Conservation (phyloP, 2,329 filamentous ascomycete species). For the Bipolaris sorokiniana region DNA sequence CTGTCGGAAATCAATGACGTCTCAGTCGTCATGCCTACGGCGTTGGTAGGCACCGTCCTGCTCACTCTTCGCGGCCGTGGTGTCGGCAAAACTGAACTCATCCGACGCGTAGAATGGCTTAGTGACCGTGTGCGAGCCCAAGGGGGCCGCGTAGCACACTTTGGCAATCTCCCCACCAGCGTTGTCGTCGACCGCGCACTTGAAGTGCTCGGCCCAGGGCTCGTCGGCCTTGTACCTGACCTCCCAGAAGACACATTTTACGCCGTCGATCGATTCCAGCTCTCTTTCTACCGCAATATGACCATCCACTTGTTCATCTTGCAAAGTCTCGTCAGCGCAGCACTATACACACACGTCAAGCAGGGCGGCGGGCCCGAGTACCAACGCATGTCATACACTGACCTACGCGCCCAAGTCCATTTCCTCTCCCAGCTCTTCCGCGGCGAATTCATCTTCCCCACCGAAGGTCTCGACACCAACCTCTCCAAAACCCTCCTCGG, state of each 20-base stretch:
- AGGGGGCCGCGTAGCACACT: slow-evolving; percentile 91
- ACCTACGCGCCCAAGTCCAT: slow-evolving; percentile 77
- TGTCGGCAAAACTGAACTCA: slow-evolving; percentile 84
- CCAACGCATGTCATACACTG: slow-evolving; percentile 77
- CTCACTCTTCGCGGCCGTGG: slow-evolving; percentile 90
- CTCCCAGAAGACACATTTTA: slow-evolving; percentile 92
- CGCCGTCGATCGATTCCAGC: slow-evolving; percentile 90
- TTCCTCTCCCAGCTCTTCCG: slow-evolving; percentile 93
- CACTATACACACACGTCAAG: slow-evolving; percentile 91
- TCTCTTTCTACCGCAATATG: slow-evolving; percentile 99
- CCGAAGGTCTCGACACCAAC: slow-evolving; percentile 80
- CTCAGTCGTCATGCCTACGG: slow-evolving; percentile 97
- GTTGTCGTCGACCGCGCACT: slow-evolving; percentile 87
- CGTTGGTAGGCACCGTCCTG: slow-evolving; percentile 90
- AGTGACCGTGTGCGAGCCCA: slow-evolving; percentile 80
- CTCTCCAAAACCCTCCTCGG: slow-evolving; percentile 78
- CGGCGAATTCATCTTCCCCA: slow-evolving; percentile 95
- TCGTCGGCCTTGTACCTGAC: slow-evolving; percentile 80
- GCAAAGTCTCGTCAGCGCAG: slow-evolving; percentile 86
- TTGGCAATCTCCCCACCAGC: slow-evolving; percentile 78
- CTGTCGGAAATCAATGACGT: slow-evolving; percentile 94
- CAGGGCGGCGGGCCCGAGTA: slow-evolving; percentile 82
- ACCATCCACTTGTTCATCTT: slow-evolving; percentile 97
- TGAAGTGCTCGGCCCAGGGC: slow-evolving; percentile 86
- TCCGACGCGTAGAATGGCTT: slow-evolving; percentile 89